These are phyloP conservation scores for Saraca asoca DNA, from an alignment of 331 rosid species.

Conservation along the genomic window DNA sequence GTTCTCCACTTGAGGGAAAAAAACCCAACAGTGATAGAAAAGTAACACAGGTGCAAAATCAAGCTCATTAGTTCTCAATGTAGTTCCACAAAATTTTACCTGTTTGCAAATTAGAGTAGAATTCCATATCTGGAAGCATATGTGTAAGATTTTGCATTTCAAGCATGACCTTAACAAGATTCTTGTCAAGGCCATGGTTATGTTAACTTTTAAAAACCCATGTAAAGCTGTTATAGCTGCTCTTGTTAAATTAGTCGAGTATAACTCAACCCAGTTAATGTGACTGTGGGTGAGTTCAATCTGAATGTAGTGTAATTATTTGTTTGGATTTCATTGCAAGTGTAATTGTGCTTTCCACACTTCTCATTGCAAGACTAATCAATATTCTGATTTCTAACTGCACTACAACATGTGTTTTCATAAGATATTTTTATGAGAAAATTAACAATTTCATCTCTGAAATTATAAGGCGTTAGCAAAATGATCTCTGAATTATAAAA, in stretches of 20 bases:
- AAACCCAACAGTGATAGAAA: not conserved
- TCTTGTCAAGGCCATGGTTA: not conserved
- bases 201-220: too few relatives aligned
- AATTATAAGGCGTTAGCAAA: too few relatives aligned
- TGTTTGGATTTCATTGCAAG: constrained; percentile 20
- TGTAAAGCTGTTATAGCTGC: too few relatives aligned
- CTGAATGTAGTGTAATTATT: constrained; percentile 4
- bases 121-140: not conserved
- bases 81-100: not conserved
- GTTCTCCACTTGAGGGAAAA: not conserved
- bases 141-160: too few relatives aligned
- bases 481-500: too few relatives aligned
- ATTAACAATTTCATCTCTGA: too few relatives aligned
- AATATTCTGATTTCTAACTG: not conserved
- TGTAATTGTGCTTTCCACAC: constrained; percentile 1
- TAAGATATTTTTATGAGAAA: too few relatives aligned
- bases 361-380: not conserved
- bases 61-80: not conserved
- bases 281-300: constrained; percentile 2
- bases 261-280: constrained; percentile 11
- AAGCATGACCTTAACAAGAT: not conserved
- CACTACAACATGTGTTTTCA: not conserved
- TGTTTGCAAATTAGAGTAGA: not conserved
- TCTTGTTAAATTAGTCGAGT: constrained; percentile 12
- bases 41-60: not conserved